Base-by-base conservation (phyloP, 2,329 filamentous ascomycete species). In the Coleophoma eucalyptorum region DNA sequence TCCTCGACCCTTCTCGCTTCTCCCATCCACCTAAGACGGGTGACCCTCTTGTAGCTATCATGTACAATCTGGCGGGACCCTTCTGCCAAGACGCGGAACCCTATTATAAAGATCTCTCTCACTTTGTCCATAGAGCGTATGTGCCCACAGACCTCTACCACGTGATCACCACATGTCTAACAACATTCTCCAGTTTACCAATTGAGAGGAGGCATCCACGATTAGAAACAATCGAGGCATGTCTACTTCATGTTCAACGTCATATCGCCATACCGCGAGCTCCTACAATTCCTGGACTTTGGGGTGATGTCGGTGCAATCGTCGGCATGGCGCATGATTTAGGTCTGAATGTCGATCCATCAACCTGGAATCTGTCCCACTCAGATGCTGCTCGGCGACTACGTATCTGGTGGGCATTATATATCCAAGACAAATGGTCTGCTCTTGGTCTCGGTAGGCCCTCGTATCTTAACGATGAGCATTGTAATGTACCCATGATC, bases 351-450 rank as follows among this genome's bases (percentile, higher is more conserved):
- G 51, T 62, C 21, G 57, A 62, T 40, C 61, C 62, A 1, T 44
- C 57, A 8, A 48, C 43, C 34, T 66, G 64, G 64, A 53, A 54
- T 12, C 56, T 67, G 15, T 57, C 63, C 0, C 56, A 51, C 7
- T 55, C 59, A 38, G 63, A 67, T 43, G 49, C 53, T 12, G 56
- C 58, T 18, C 58, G 64, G 11, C 72, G 84, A 6, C 77, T 80
- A 55, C 70, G 84, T 15, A 68, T 87, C 1, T 82, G 79, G 2
- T 87, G 84, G 83, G 81, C 77, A 3, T 64, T 85, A 1, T 86
- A 78, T 55, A 81, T 84, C 70, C 81, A 86, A 60, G 83, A 87
- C 53, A 81, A 79, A 59, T 84, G 78, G 80, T 75, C 77, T 2
- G 74, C 79, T 1, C 70, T 81, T 18, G 74, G 79, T 32, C 75